phyloP scores from a whole-genome alignment of 2,329 filamentous ascomycete species.

The Fusarium armeniacum region DNA sequence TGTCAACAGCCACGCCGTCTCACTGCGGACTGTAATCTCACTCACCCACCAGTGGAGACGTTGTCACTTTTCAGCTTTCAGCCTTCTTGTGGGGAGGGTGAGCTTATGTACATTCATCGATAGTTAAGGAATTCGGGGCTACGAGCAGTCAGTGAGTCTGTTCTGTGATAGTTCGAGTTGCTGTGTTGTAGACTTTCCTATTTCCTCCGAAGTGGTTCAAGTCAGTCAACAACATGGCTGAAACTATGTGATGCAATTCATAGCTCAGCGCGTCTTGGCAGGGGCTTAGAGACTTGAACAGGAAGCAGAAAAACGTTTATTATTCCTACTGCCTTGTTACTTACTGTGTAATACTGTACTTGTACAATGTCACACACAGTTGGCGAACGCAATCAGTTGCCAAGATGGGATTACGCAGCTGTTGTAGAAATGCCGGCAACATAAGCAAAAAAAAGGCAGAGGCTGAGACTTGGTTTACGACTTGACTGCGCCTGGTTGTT shows the following conservation, averaged over 20 bases:
- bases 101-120: not conserved
- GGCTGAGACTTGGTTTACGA: constrained; percentile 16
- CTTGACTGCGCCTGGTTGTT: constrained; percentile 19
- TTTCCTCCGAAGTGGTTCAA: constrained; percentile 8
- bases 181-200: constrained; percentile 6
- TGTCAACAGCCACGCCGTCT: constrained; percentile 36
- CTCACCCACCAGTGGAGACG: constrained; percentile 16
- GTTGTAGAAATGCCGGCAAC: not conserved
- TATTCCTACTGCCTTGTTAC: constrained; percentile 12
- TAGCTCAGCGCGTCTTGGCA: constrained; percentile 42
- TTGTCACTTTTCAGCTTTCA: constrained; percentile 16
- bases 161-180: constrained; percentile 3
- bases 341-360: constrained; percentile 18
- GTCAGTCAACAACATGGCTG: constrained; percentile 30
- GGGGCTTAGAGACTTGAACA: constrained; percentile 33
- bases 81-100: constrained; percentile 1
- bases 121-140: constrained; percentile 6
- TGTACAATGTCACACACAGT: constrained; percentile 4
- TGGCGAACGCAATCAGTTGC: not conserved
- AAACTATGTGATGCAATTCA: constrained; percentile 43
- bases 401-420: constrained; percentile 29
- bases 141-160: constrained; percentile 2
- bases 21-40: constrained; percentile 11
- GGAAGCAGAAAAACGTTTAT: constrained; percentile 11
- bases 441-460: constrained; percentile 22